Percentiles rank a stretch among this genome's conserved stretches.
phyloP scores from a whole-genome alignment of 2,329 filamentous ascomycete genomes.

The Lachnellula willkommii region DNA sequence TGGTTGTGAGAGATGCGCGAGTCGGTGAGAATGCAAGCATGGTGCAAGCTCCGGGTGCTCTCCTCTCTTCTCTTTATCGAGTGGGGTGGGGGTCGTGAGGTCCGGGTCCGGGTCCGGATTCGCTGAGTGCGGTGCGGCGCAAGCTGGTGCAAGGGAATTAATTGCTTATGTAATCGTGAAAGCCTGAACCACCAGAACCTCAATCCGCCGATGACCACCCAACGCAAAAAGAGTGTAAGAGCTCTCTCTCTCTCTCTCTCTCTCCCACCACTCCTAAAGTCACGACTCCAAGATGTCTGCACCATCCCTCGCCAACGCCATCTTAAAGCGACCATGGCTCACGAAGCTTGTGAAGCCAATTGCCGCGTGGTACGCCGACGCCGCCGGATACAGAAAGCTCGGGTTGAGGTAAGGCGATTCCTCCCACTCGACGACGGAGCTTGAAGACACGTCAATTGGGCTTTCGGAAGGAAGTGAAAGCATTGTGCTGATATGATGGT shows the following conservation, averaged over 20 bases:
- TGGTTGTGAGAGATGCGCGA: background rate
- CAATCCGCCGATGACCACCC: background rate
- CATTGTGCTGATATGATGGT: conserved; percentile 14
- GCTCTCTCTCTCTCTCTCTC: background rate
- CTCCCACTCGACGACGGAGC: background rate
- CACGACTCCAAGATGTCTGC: conserved; percentile 30
- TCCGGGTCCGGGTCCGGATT: background rate
- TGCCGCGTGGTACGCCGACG: conserved; percentile 82
- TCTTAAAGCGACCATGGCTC: conserved; percentile 83
- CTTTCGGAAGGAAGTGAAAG: background rate
- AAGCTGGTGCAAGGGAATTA: background rate
- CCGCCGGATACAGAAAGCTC: conserved; percentile 87
- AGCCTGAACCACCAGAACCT: background rate
- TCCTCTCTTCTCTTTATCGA: background rate
- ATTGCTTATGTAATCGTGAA: too few species aligned
- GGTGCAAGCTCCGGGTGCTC: too few species aligned
- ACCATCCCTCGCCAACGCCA: conserved; percentile 63
- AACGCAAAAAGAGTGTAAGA: background rate
- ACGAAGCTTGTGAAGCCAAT: conserved; percentile 72
- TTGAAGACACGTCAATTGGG: conserved; percentile 8
- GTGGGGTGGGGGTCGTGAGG: background rate
- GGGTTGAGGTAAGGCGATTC: conserved; percentile 67
- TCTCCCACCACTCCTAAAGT: conserved; percentile 4
- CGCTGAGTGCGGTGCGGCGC: background rate
- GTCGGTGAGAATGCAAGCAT: background rate